A percentile compares a stretch with the other conserved stretches of the same genome.
Evolutionary conservation across 2,329 filamentous ascomycete species (phyloP).

Genomic region (Penicillium sp.): DNA sequence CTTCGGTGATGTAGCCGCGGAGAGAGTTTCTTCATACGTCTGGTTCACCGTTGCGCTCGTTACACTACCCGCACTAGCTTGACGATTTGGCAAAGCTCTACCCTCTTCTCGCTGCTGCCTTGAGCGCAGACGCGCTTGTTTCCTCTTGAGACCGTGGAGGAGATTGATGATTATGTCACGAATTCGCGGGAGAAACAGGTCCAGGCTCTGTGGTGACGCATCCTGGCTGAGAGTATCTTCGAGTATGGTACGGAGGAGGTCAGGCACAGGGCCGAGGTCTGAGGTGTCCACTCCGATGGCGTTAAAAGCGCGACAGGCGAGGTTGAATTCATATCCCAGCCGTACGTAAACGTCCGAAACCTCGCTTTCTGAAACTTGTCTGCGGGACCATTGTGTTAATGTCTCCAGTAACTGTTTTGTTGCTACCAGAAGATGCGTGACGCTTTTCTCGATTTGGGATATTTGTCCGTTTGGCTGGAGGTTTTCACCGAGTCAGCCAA

Average conservation of each 20-base stretch:
- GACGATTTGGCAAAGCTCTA: slow-evolving; percentile 44
- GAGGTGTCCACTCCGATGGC: slow-evolving; percentile 95
- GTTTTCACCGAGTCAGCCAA: slow-evolving; percentile 7
- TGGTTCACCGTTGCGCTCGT: slow-evolving; percentile 52
- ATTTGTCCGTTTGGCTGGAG: slow-evolving; percentile 72
- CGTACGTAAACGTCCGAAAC: slow-evolving; percentile 98
- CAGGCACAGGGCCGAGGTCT: slow-evolving; percentile 93
- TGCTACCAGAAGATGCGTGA: slow-evolving; percentile 94
- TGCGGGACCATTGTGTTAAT: slow-evolving; percentile 94
- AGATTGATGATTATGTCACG: slow-evolving; percentile 98
- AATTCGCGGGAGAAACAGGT: slow-evolving; percentile 91
- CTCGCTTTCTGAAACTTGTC: slow-evolving; percentile 87
- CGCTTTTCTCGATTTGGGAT: slow-evolving; percentile 98
- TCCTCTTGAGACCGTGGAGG: slow-evolving; percentile 92
- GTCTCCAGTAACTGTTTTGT: slow-evolving; percentile 98
- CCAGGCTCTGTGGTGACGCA: slow-evolving; percentile 89
- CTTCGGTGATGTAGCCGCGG: slow-evolving; percentile 38
- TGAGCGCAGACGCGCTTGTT: slow-evolving; percentile 83
- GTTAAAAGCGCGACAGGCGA: slow-evolving; percentile 94
- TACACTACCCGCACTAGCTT: slow-evolving; percentile 54
- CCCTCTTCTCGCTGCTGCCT: slow-evolving; percentile 58
- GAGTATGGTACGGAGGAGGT: slow-evolving; percentile 84
- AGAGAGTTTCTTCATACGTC: slow-evolving; percentile 46
- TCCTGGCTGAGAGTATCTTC: slow-evolving; percentile 97
- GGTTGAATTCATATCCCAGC: slow-evolving; percentile 98